Percentiles rank a stretch among this genome's conserved stretches.
phyloP scores from a whole-genome alignment of 768 basidiomycete species.

The Ephemerocybe angulata region DNA sequence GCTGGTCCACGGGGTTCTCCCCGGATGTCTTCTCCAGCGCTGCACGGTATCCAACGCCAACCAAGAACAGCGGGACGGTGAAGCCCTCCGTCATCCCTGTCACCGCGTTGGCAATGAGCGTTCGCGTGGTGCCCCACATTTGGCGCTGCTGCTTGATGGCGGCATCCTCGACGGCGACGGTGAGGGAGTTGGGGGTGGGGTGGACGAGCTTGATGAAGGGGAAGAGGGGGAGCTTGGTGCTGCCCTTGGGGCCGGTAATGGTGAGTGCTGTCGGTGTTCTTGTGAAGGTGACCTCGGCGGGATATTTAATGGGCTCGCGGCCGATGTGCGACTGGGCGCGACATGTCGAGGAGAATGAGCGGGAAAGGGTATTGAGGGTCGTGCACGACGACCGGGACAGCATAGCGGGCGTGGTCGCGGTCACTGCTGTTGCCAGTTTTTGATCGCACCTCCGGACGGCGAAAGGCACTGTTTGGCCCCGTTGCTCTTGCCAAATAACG shows the following conservation, averaged over 20 bases:
- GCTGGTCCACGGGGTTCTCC: constrained; percentile 46
- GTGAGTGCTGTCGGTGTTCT: constrained; percentile 36
- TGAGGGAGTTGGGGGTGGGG: constrained; percentile 35
- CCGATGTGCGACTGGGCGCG: constrained; percentile 55
- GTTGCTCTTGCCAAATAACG: constrained; percentile 12
- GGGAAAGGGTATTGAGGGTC: constrained; percentile 30
- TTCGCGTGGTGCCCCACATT: constrained; percentile 95
- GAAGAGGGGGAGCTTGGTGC: constrained; percentile 43
- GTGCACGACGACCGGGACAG: constrained; percentile 24
- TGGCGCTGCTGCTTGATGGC: constrained; percentile 73
- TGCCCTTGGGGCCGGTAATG: constrained; percentile 46
- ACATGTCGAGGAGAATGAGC: constrained; percentile 50
- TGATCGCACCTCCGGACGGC: not conserved
- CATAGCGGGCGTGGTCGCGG: constrained; percentile 22
- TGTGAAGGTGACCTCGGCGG: constrained; percentile 39
- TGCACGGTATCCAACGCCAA: constrained; percentile 93
- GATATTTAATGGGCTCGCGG: constrained; percentile 51
- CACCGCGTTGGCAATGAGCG: constrained; percentile 86
- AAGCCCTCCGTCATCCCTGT: constrained; percentile 88
- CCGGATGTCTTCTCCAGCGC: constrained; percentile 68
- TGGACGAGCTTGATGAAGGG: constrained; percentile 44
- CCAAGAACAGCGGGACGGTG: constrained; percentile 77
- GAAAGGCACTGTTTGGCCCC: constrained; percentile 11
- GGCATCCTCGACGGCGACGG: constrained; percentile 61
- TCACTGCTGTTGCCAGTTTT: constrained; percentile 3